These are phyloP conservation scores for Rhododendron mucronatum DNA, from an alignment of 148 eudicot genomes.

Conservation along the genomic window DNA sequence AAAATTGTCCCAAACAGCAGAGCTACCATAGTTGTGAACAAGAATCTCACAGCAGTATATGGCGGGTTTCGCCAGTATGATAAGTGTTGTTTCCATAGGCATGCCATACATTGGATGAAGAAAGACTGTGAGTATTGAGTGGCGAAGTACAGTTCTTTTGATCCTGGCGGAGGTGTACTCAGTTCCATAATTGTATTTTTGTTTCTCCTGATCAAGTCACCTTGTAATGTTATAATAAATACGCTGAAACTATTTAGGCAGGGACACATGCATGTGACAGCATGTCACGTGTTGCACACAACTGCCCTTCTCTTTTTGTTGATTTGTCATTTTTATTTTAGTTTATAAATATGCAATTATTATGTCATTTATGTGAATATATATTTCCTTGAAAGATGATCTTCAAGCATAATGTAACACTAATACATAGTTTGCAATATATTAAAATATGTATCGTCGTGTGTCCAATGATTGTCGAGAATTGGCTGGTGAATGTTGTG, in stretches of 20 bases:
- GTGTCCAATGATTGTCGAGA: not conserved
- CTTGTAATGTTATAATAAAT: not conserved
- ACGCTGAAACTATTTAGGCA: not conserved
- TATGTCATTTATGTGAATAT: not conserved
- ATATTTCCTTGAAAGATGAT: not conserved
- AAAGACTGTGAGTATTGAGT: conserved; percentile 45
- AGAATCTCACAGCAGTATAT: conserved; percentile 53
- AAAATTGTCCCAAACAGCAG: conserved; percentile 55
- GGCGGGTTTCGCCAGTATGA: conserved; percentile 62
- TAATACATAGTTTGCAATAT: not conserved
- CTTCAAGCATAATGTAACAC: not conserved
- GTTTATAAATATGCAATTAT: not conserved
- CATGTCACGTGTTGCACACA: not conserved
- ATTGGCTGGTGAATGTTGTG: not conserved
- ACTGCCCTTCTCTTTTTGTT: not conserved
- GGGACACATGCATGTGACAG: not conserved
- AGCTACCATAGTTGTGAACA: conserved; percentile 45
- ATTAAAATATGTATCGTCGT: not conserved
- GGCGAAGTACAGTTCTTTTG: conserved; percentile 46
- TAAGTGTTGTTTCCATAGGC: conserved; percentile 58
- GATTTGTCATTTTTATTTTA: not conserved
- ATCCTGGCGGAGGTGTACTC: conserved; percentile 43
- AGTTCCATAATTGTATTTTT: conserved; percentile 41
- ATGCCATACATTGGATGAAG: conserved; percentile 43
- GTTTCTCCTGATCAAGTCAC: conserved; percentile 32